Evolutionary conservation across 208 protist species (phyloP).

Genomic region (Tritrichomonas musculus): DNA sequence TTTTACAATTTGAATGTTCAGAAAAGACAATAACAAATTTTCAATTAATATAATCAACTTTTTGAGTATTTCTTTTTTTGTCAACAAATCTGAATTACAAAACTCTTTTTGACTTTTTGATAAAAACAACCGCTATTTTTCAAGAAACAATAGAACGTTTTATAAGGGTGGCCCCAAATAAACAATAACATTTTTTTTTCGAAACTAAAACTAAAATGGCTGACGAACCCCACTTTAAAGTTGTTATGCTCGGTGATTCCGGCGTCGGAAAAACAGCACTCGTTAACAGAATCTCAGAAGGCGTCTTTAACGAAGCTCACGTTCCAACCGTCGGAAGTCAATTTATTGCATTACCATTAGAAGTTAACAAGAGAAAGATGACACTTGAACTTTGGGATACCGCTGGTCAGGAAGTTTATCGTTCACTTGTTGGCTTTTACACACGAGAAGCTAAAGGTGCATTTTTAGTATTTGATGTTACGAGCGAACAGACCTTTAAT

Average conservation of each 20-base stretch:
- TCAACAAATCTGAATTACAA: no score
- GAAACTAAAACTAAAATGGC: no score
- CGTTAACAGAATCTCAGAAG: background rate
- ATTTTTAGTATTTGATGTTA: background rate
- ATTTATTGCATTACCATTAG: background rate
- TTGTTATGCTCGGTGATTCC: constrained; percentile 3
- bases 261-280: constrained; percentile 5
- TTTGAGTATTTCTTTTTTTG: no score
- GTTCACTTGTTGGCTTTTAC: background rate
- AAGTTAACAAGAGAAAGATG: background rate
- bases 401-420: constrained; percentile 50
- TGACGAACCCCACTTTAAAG: background rate
- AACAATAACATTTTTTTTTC: no score
- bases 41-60: no score
- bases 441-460: background rate
- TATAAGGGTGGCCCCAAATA: no score
- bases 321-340: background rate
- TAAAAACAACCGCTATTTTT: no score
- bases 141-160: no score
- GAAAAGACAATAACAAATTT: no score
- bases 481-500: background rate
- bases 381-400: constrained; percentile 61
- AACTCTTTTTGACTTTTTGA: no score
- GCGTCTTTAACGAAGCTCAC: background rate
- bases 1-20: no score